Base-by-base conservation (phyloP, 768 basidiomycete species). In the Phaeolepiota aurea region DNA sequence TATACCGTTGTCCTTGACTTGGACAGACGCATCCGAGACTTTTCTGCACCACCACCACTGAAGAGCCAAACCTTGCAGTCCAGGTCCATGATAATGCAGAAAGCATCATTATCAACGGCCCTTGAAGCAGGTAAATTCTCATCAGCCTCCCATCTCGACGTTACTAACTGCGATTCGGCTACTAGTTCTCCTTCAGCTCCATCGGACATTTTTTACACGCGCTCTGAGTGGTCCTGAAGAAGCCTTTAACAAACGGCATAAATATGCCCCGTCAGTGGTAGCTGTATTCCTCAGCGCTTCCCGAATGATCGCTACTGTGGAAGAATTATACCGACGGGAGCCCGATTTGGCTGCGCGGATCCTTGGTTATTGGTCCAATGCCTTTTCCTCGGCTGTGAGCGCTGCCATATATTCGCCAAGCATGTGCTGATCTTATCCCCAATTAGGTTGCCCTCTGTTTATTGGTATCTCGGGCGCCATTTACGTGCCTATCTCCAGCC, bases 201-300 rank as follows among this genome's bases (percentile, higher is more conserved):
- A 85, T 54, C 64, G 80, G 37, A 71, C 72, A n/a, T 82, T 69
- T 59, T 82, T 83, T 54, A 77, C 77, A 15, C 71, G 72, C 38
- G 79, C 79, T 15, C 60, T 83, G 25, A 77, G 71, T 43, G 64
- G 66, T 4, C 72, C 69, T 23, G 77, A 79, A 51, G 66, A 70
- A 44, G 68, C 73, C 1, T 77, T 82, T 55, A 77, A 79, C 42
- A 65, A 76, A 44, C 65, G 63, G 40, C 77, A 82, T 61, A 72
- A 68, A 54, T 81, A 77, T 47, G 80, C 82, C 4, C 79, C 80
- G 3, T 83, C 81, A 5, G 78, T 80, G 9, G 73, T 83, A 10
- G 81, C 82, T 20, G 74, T 79, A 10, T 81, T 79, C 61, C 64
- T 76, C 14, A 73, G 78, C 45, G 77, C 79, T 15, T 71, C 71